phyloP scores from a whole-genome alignment of 2,329 filamentous ascomycete species.

The Neofusicoccum ribis region DNA sequence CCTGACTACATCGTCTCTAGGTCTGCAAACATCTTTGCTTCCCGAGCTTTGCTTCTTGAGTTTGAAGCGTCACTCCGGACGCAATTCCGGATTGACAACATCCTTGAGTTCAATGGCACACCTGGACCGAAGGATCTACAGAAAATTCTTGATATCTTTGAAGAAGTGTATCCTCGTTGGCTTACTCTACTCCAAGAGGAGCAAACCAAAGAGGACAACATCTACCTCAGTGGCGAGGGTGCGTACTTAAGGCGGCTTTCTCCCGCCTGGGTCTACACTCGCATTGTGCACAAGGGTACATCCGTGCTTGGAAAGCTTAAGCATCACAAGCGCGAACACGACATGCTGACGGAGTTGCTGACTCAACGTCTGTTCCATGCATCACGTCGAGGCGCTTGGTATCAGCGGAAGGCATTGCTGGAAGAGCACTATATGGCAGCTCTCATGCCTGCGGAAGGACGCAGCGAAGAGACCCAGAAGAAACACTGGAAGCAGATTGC shows the following conservation, averaged over 20 bases:
- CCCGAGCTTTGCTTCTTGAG: slow-evolving; percentile 73
- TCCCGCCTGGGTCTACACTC: slow-evolving; percentile 88
- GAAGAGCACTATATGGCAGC: slow-evolving; percentile 93
- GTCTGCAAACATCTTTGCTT: slow-evolving; percentile 83
- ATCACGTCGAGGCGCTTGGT: slow-evolving; percentile 85
- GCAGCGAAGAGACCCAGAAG: slow-evolving; percentile 63
- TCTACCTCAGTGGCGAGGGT: slow-evolving; percentile 82
- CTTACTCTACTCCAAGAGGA: slow-evolving; percentile 70
- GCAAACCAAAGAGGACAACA: slow-evolving; percentile 70
- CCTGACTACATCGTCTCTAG: slow-evolving; percentile 87
- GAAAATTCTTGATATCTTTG: slow-evolving; percentile 69
- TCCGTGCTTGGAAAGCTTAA: slow-evolving; percentile 75
- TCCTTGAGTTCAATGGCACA: slow-evolving; percentile 77
- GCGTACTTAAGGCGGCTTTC: slow-evolving; percentile 88
- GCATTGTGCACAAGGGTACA: slow-evolving; percentile 86
- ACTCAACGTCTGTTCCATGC: slow-evolving; percentile 81
- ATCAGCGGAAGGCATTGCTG: slow-evolving; percentile 88
- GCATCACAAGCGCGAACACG: slow-evolving; percentile 74
- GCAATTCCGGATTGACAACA: slow-evolving; percentile 77
- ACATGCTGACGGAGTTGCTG: slow-evolving; percentile 72
- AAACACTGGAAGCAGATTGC: slow-evolving; percentile 81
- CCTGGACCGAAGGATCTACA: slow-evolving; percentile 66
- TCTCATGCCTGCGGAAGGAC: slow-evolving; percentile 51
- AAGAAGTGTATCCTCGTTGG: slow-evolving; percentile 81
- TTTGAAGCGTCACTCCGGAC: slow-evolving; percentile 84